A percentile compares a stretch with the other conserved stretches of the same genome.
phyloP scores from a whole-genome alignment of 495 filamentous ascomycete genomes.

The Wilcoxina mikolae region DNA sequence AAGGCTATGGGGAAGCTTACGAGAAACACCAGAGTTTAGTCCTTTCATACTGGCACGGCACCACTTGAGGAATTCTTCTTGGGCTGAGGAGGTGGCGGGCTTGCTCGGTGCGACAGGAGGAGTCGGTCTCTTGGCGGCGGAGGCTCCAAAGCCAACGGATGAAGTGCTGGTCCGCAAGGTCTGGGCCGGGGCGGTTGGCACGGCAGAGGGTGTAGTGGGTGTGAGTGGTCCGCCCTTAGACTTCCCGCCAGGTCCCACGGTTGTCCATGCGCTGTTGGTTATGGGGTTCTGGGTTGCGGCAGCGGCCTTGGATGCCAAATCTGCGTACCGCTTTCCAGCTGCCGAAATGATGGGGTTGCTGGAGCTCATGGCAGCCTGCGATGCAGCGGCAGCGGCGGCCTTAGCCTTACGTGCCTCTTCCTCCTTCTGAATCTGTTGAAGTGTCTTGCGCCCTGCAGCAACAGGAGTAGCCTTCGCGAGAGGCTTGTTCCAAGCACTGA shows the following conservation, averaged over 20 bases:
- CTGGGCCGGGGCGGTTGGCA: slow-evolving; percentile 38
- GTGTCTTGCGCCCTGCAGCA: slow-evolving; percentile 61
- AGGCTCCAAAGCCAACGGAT: slow-evolving; percentile 31
- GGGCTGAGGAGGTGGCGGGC: slow-evolving; percentile 43
- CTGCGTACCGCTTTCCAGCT: slow-evolving; percentile 80
- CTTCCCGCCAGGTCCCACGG: slow-evolving; percentile 89
- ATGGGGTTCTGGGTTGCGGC: slow-evolving; percentile 29
- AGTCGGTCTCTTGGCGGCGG: slow-evolving; percentile 24
- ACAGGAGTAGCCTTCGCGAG: slow-evolving; percentile 33
- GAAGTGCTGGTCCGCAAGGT: slow-evolving; percentile 39
- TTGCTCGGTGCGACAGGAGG: slow-evolving; percentile 26
- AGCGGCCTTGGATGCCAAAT: slow-evolving; percentile 69
- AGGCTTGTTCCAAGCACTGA: slow-evolving; percentile 49
- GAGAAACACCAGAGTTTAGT: slow-evolving; percentile 31
- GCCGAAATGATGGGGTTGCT: slow-evolving; percentile 37
- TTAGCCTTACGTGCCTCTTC: slow-evolving; percentile 76
- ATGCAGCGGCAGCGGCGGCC: slow-evolving; percentile 41
- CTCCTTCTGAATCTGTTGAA: slow-evolving; percentile 93
- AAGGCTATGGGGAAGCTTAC: neutral
- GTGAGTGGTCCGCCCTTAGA: slow-evolving; percentile 48
- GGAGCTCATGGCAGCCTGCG: slow-evolving; percentile 40
- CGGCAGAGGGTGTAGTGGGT: slow-evolving; percentile 37
- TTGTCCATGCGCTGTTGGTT: slow-evolving; percentile 65
- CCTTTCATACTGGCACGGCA: slow-evolving; percentile 54
- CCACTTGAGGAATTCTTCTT: slow-evolving; percentile 92